Evolutionary conservation across 768 basidiomycete species (phyloP), one percentile per base, ranked within the genome.

Genomic region (Suillus paluster): DNA sequence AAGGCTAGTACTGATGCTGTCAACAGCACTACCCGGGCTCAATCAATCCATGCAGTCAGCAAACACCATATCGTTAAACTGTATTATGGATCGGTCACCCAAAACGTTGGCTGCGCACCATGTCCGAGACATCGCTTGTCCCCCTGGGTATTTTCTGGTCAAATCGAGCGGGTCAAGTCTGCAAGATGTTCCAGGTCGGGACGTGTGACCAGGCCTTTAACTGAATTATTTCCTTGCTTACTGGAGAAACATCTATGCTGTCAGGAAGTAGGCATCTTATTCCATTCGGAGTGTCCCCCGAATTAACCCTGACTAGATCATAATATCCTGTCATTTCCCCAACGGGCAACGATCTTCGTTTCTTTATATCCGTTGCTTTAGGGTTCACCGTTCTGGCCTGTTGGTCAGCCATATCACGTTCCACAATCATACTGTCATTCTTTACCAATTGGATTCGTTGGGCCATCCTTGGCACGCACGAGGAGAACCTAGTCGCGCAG

Each of bases 361-460:
- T 70, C 38, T 60, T 65, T 63, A 72, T 57, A 68, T 74, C 74
- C 72, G 70, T 66, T 68, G 61, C 63, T 66, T 74, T 73, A 72
- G 71, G 70, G 72, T 74, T 72, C 62, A 63, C 58, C 42, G 54
- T 63, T 36, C n/a, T 5, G 17, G 63, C n/a, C n/a, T n/a, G n/a
- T n/a, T 64, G 54, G 60, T 15, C 65, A 67, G 61, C 60, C 10
- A 9, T 27, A 39, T 55, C 54, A 7, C 36, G 54, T 39, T 25
- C 17, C 21, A 36, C 34, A 10, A 17, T 17, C 8, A 10, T 15
- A 23, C 21, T 21, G n/a, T 14, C 11, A 7, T n/a, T 19, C 27
- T 5, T 25, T 25, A 19, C 11, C 10, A 36, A 46, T 11, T 46
- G 45, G 3, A 54, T 38, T 9, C 21, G 23, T 3, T 25, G 17